Conservation (phyloP, 2,329 filamentous ascomycete species). For the Alternaria sp. region DNA sequence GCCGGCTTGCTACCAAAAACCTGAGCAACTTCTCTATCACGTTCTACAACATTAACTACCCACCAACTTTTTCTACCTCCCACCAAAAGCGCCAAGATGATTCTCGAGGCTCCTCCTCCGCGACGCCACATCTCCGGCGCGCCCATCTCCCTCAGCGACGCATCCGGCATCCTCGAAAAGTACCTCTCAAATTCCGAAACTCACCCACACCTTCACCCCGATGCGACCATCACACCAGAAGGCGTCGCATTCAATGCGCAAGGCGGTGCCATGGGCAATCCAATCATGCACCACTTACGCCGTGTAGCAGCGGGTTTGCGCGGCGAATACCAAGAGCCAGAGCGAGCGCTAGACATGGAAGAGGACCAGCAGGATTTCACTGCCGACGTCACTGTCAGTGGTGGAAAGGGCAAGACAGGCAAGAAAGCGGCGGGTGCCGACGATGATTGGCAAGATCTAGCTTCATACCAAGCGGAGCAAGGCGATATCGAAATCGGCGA, state of each 20-base stretch:
- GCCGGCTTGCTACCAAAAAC: not conserved
- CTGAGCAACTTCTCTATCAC: not conserved
- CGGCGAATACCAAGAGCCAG: constrained; percentile 60
- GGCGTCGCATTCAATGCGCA: constrained; percentile 55
- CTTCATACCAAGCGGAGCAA: constrained; percentile 54
- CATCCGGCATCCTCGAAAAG: constrained; percentile 48
- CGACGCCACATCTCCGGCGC: constrained; percentile 42
- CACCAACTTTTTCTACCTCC: not conserved
- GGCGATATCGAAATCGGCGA: constrained; percentile 55
- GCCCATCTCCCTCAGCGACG: constrained; percentile 44
- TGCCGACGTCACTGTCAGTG: not conserved
- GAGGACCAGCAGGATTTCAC: constrained; percentile 30
- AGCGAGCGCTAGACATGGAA: constrained; percentile 53
- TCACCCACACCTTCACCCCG: constrained; percentile 59
- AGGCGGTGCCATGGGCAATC: constrained; percentile 55
- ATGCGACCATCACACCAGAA: constrained; percentile 55
- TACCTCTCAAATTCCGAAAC: constrained; percentile 54
- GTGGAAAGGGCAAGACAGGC: constrained; percentile 20
- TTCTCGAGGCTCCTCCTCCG: constrained; percentile 49
- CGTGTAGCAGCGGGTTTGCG: constrained; percentile 62
- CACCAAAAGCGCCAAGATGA: constrained; percentile 33
- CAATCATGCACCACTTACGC: constrained; percentile 63
- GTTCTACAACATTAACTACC: not conserved
- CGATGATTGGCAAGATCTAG: constrained; percentile 54
- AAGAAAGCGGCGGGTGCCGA: constrained; percentile 20